Conservation (phyloP, 169 alveolate genomes). For the Plasmodium yoelii region DNA sequence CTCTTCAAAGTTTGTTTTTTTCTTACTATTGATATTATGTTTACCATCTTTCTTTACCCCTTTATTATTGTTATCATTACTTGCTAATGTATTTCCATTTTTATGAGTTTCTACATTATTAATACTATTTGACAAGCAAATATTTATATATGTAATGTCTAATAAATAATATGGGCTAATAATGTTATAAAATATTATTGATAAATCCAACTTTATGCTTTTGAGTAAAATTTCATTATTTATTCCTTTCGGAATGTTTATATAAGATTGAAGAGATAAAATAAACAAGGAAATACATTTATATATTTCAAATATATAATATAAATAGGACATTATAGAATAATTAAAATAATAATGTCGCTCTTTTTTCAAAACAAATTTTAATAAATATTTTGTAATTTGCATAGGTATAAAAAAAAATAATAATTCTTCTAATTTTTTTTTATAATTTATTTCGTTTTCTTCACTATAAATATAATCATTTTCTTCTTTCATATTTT, state of each 20-base stretch:
- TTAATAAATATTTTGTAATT: slow-evolving; percentile 26
- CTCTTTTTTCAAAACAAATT: neutral
- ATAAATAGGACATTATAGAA: slow-evolving; percentile 36
- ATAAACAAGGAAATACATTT: slow-evolving; percentile 45
- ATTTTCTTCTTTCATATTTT: slow-evolving; percentile 26
- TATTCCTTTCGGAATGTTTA: slow-evolving; percentile 49
- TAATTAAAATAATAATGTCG: slow-evolving; percentile 22
- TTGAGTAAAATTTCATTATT: slow-evolving; percentile 25
- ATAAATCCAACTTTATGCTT: slow-evolving; percentile 31
- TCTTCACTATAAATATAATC: slow-evolving; percentile 5
- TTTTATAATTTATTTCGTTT: slow-evolving; percentile 32
- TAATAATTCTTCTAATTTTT: slow-evolving; percentile 46
- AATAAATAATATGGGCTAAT: slow-evolving; percentile 9
- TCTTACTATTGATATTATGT: neutral
- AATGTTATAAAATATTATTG: slow-evolving; percentile 6
- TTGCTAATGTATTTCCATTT: neutral
- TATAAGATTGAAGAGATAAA: slow-evolving; percentile 14
- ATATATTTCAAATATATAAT: slow-evolving; percentile 50
- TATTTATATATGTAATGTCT: slow-evolving; percentile 45
- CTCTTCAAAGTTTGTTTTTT: neutral
- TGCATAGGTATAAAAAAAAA: slow-evolving; percentile 69
- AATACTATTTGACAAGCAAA: slow-evolving; percentile 2
- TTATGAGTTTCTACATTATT: neutral
- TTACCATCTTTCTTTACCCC: neutral
- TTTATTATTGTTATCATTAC: neutral